Base-by-base conservation (phyloP, 306 rosid species). In the Abrus pulchellus region DNA sequence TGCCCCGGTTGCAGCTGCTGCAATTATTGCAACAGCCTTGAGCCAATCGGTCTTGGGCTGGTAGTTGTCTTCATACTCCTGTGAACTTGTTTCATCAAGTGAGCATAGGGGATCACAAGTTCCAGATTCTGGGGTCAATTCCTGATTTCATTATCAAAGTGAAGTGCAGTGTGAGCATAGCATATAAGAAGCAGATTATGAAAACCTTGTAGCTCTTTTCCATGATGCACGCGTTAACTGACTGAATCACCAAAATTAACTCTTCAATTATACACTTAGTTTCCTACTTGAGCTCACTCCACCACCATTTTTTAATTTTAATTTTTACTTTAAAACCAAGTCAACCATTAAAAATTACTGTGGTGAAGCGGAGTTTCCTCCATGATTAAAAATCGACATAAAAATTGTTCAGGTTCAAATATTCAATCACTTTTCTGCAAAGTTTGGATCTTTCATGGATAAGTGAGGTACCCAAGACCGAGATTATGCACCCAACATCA, bases 21-120 rank as follows among this genome's bases (percentile, higher is more conserved):
- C 93, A 83, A 93, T 65, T 80, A 95, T 47, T 67, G 98, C 97
- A 78, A 93, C 72, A 53, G 94, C 99, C 79, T 95, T 95, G 83
- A 95, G 73, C 63, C 88, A 88, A 90, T 93, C 97, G 5, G 95
- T 90, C 91, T 88, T 91, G 69, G 98, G 90, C 84, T 87, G 90
- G 79, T 93, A 88, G 81, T 28, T 83, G 1, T 80, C 89, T 85
- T 82, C 89, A 81, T 88, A 90, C 48, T 93, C 92, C 32, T 79
- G 81, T 40, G 98, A 93, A 70, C 92, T 89, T 30, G 88, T 82
- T 76, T 93, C 97, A 1, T 91, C 98, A 44, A 93, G 79, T 10
- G 98, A 93, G 79, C 97, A 95, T 13, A 93, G 47, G 53, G 96
- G 99, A 80, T 95, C 97, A 73, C 97, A 91, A 61, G 70, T 80